Evolutionary conservation across 345 rosid genomes (phyloP).

Genomic region (Corchorus capsularis): DNA sequence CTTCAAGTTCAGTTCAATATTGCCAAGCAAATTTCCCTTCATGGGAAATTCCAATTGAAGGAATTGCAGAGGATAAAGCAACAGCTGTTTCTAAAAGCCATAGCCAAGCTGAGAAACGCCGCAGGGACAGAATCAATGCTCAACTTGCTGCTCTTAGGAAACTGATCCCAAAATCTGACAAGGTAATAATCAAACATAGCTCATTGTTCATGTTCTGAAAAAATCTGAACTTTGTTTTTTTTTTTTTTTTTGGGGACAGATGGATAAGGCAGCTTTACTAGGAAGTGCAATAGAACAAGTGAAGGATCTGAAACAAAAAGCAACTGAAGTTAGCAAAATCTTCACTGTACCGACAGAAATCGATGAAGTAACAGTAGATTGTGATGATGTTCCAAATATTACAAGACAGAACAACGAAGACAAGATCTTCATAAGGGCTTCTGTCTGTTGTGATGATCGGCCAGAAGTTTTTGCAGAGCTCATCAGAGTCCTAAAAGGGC

Average conservation of each 20-base stretch:
- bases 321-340: constrained; percentile 51
- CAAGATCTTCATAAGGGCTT: constrained; percentile 50
- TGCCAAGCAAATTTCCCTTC: constrained; percentile 27
- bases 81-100: constrained; percentile 56
- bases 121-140: constrained; percentile 81
- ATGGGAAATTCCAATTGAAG: constrained; percentile 28
- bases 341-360: constrained; percentile 61
- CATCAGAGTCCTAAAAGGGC: constrained; percentile 49
- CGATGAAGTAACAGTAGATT: constrained; percentile 67
- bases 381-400: constrained; percentile 29
- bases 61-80: constrained; percentile 36
- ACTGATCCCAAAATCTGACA: constrained; percentile 82
- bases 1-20: constrained; percentile 21
- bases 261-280: constrained; percentile 91
- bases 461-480: constrained; percentile 77
- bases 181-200: constrained; percentile 41
- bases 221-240: not conserved
- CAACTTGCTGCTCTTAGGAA: constrained; percentile 86
- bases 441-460: constrained; percentile 82
- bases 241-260: constrained; percentile 35
- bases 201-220: not conserved
- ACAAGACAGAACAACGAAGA: constrained; percentile 1
- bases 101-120: constrained; percentile 90
- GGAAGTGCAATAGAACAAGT: constrained; percentile 74
- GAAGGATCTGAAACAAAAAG: constrained; percentile 68